Evolutionary conservation across 371 early-diverging fungal genomes (phyloP), one percentile per base, ranked within the genome.

Genomic region (Mucor irregularis): DNA sequence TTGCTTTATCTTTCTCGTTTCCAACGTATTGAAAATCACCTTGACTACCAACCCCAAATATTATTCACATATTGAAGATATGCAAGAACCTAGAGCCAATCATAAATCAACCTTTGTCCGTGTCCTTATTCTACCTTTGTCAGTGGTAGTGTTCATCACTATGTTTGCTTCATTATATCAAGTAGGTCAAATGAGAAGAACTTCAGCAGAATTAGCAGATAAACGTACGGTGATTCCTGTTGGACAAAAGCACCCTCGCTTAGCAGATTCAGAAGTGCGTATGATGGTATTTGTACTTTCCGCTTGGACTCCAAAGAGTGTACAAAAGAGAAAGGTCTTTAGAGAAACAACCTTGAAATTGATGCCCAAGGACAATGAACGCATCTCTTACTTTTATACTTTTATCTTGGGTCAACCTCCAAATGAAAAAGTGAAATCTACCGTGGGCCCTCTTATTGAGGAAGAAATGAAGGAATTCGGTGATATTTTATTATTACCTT

Each of bases 331-430:
- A 3, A 65, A 76, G 38, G 59, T 73, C 10, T 84, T 84, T 55
- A 71, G 84, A 19, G 80, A 84, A 43, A 82, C 84, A 22, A 82
- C 84, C 0, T 39, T 82, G 28, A 71, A 75, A 47, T 60, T 84
- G 21, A 74, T 78, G 70, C 84, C 84, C 1, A 58, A 66, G 33
- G 68, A 73, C 16, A 66, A 67, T 16, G 64, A 73, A 49, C 61
- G 71, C 16, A 74, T 81, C 6, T 70, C 78, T 0, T 68, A 73
- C 43, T 75, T 76, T 43, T 79, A 79, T 47, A 73, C 76, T 1
- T 84, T 84, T 45, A 70, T 84, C 26, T 35, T 84, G n/a, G 84
- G 84, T 6, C 66, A 76, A 37, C 68, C 74, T n/a, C 74, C 78
- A 1, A 55, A 60, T 17, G 71, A 68, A 1, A 49, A 69, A 25